phyloP scores from a whole-genome alignment of 805 yeast species.

The Maudiozyma turicensis region DNA sequence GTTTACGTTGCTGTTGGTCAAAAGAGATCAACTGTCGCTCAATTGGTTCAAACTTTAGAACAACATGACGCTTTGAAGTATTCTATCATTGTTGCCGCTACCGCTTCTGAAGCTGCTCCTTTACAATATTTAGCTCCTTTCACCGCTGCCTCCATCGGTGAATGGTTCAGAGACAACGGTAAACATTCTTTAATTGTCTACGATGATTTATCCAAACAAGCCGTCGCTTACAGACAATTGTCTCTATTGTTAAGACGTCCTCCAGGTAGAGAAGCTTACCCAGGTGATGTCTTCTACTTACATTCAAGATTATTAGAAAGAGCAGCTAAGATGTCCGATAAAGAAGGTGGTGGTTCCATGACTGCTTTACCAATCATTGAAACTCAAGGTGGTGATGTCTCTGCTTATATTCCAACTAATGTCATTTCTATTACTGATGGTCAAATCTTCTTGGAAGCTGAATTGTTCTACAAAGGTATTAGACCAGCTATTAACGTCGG shows the following conservation, averaged over 20 bases:
- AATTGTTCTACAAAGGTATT: slow-evolving; percentile 99
- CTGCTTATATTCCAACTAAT: slow-evolving; percentile 95
- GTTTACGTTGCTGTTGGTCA: slow-evolving; percentile 99
- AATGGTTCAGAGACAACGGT: slow-evolving; percentile 99
- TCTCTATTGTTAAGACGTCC: slow-evolving; percentile 95
- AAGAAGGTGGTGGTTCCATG: slow-evolving; percentile 85
- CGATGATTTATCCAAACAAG: slow-evolving; percentile 98
- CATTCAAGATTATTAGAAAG: slow-evolving; percentile 93
- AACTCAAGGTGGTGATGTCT: slow-evolving; percentile 99
- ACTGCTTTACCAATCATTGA: slow-evolving; percentile 95
- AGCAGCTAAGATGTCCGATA: slow-evolving; percentile 93
- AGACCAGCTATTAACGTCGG: slow-evolving; percentile 99
- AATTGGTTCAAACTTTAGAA: slow-evolving; percentile 97
- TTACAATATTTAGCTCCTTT: slow-evolving; percentile 99
- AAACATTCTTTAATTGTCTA: slow-evolving; percentile 92
- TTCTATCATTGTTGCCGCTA: slow-evolving; percentile 97
- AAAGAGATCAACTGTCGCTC: slow-evolving; percentile 99
- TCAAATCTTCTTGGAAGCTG: slow-evolving; percentile 98
- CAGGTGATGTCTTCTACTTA: slow-evolving; percentile 94
- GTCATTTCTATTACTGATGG: slow-evolving; percentile 97
- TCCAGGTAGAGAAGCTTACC: slow-evolving; percentile 95
- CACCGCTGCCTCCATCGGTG: slow-evolving; percentile 99
- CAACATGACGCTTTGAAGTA: slow-evolving; percentile 96
- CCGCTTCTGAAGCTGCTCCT: slow-evolving; percentile 99
- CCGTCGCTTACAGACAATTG: slow-evolving; percentile 99